Evolutionary conservation across 2,329 filamentous ascomycete genomes (phyloP).

Genomic region (Elsinoe necatrix): DNA sequence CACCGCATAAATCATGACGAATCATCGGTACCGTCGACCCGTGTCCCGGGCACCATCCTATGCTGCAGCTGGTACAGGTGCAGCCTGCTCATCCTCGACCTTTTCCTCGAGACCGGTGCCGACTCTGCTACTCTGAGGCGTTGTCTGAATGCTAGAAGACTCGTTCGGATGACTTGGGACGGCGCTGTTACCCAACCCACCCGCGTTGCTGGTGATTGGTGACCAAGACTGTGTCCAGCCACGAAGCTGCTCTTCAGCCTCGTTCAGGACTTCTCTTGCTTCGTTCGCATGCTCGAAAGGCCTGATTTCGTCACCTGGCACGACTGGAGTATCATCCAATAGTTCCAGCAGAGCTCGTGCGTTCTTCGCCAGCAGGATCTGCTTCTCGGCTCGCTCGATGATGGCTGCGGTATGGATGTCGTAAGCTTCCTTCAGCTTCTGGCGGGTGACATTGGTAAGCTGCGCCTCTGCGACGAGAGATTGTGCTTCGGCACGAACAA

Average conservation of each 20-base stretch:
- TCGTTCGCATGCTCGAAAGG: conserved; percentile 57
- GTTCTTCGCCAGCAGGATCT: conserved; percentile 86
- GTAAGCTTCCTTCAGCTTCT: conserved; percentile 94
- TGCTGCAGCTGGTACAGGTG: background rate
- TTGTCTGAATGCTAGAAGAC: conserved; percentile 6
- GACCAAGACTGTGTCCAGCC: conserved; percentile 57
- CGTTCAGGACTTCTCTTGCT: conserved; percentile 79
- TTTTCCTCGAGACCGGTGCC: conserved; percentile 9
- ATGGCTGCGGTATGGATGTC: conserved; percentile 79
- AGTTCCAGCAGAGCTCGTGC: conserved; percentile 75
- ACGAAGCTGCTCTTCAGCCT: conserved; percentile 80
- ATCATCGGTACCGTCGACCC: background rate
- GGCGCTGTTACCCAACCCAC: conserved; percentile 40
- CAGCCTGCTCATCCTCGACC: background rate
- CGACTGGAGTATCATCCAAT: conserved; percentile 80
- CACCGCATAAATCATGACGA: conserved; percentile 1
- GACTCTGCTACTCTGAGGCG: conserved; percentile 9
- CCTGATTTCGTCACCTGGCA: conserved; percentile 71
- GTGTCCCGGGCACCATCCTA: background rate
- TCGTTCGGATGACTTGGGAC: conserved; percentile 28
- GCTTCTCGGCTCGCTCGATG: conserved; percentile 94
- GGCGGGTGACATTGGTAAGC: conserved; percentile 87
- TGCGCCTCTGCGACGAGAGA: conserved; percentile 94
- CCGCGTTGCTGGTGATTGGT: conserved; percentile 44
- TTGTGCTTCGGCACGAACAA: conserved; percentile 91